These are phyloP conservation scores for Saccharomycopsis malanga DNA, from an alignment of 805 yeast genomes.

Conservation along the genomic window DNA sequence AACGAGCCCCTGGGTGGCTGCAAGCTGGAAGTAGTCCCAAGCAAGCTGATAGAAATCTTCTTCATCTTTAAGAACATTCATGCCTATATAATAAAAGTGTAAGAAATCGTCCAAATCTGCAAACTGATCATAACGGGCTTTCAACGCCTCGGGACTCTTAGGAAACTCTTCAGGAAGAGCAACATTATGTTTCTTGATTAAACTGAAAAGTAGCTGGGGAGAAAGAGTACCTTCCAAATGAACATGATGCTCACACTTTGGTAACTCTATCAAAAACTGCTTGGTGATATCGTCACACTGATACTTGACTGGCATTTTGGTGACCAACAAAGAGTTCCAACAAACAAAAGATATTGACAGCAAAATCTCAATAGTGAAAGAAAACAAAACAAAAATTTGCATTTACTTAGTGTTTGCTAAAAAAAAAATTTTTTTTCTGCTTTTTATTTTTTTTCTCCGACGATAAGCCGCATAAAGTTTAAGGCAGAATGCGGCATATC, in stretches of 20 bases:
- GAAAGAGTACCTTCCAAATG: conserved; percentile 80
- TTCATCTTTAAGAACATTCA: conserved; percentile 62
- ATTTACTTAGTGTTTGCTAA: too few relatives aligned
- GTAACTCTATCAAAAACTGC: conserved; percentile 56
- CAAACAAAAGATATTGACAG: background rate
- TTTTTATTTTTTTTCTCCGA: too few relatives aligned
- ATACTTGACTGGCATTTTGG: background rate
- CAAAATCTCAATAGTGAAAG: background rate
- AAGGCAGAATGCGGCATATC: too few relatives aligned
- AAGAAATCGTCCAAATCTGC: conserved; percentile 70
- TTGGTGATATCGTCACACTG: background rate
- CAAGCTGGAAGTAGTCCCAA: conserved; percentile 61
- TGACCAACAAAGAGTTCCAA: too few relatives aligned
- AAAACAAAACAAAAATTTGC: too few relatives aligned
- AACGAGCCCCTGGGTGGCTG: conserved; percentile 45
- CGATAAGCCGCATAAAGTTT: too few relatives aligned
- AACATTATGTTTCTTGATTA: conserved; percentile 58
- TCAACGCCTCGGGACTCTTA: conserved; percentile 46
- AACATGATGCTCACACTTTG: conserved; percentile 83
- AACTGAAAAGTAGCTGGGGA: conserved; percentile 62
- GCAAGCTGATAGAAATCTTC: conserved; percentile 73
- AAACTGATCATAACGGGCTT: conserved; percentile 53
- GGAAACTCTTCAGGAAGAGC: conserved; percentile 60
- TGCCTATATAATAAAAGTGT: conserved; percentile 73
- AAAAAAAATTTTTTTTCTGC: too few relatives aligned